A percentile compares a stretch with the other conserved stretches of the same genome.
phyloP scores from a whole-genome alignment of 495 filamentous ascomycete species.

The Penicillium turbatum region DNA sequence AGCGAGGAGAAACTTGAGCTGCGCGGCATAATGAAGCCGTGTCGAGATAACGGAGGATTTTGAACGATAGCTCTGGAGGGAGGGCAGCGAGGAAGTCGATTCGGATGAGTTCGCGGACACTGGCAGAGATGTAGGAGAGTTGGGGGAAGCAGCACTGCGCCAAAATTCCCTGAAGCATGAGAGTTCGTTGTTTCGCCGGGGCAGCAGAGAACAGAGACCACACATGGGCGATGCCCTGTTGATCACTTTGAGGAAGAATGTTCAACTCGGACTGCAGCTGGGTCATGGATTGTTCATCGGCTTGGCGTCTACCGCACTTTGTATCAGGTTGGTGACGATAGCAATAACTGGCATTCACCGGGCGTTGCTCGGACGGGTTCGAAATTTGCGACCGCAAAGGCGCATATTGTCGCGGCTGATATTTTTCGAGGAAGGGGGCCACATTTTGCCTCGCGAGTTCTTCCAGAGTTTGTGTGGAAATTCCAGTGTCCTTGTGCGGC shows the following conservation, averaged over 20 bases:
- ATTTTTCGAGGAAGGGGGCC: constrained; percentile 77
- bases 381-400: constrained; percentile 48
- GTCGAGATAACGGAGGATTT: constrained; percentile 88
- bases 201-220: constrained; percentile 98
- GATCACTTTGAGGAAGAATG: constrained; percentile 72
- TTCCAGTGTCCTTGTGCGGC: constrained; percentile 17
- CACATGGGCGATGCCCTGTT: constrained; percentile 88
- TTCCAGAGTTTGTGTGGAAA: constrained; percentile 31
- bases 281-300: constrained; percentile 93
- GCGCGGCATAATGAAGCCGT: constrained; percentile 96
- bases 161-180: constrained; percentile 94
- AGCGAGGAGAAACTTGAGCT: constrained; percentile 86
- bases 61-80: constrained; percentile 86
- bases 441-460: constrained; percentile 55
- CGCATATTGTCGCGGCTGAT: constrained; percentile 81
- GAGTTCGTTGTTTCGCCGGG: constrained; percentile 83
- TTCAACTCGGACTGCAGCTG: constrained; percentile 86
- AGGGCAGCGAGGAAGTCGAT: constrained; percentile 92
- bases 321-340: constrained; percentile 93
- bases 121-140: constrained; percentile 81
- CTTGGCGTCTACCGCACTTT: constrained; percentile 80
- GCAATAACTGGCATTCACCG: constrained; percentile 81
- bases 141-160: constrained; percentile 97
- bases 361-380: constrained; percentile 32
- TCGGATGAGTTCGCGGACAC: constrained; percentile 84